Percentiles rank a stretch among this genome's conserved stretches.
Conservation (phyloP, 345 rosid species). For the Eucalyptus erythrocorys region DNA sequence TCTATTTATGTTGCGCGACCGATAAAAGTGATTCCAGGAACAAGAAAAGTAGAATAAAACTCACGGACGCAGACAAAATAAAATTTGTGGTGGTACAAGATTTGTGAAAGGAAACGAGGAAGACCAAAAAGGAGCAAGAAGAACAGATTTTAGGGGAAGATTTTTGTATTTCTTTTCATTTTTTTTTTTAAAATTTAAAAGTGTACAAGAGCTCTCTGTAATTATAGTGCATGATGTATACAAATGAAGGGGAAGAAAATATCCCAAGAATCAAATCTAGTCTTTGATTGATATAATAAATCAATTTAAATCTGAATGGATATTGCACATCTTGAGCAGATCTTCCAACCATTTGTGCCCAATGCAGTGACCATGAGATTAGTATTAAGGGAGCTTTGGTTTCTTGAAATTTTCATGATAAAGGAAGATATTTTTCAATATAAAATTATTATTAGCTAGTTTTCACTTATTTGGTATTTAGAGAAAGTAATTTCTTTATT, state of each 20-base stretch:
- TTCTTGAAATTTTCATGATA: neutral
- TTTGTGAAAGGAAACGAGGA: too few relatives aligned
- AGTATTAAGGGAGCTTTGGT: neutral
- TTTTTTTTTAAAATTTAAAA: too few relatives aligned
- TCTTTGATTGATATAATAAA: too few relatives aligned
- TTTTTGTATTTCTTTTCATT: too few relatives aligned
- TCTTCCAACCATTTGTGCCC: neutral
- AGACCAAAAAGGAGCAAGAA: too few relatives aligned
- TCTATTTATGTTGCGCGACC: neutral
- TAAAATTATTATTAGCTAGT: neutral
- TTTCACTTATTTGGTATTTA: neutral
- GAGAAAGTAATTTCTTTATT: fast-evolving
- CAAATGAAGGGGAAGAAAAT: too few relatives aligned
- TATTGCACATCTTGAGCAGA: too few relatives aligned
- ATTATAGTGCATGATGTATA: too few relatives aligned
- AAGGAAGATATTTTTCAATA: neutral
- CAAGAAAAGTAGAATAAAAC: neutral
- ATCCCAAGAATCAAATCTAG: too few relatives aligned
- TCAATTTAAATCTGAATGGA: too few relatives aligned
- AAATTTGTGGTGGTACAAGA: neutral
- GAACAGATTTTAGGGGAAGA: too few relatives aligned
- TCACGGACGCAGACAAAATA: neutral
- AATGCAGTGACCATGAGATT: neutral
- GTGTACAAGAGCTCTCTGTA: too few relatives aligned
- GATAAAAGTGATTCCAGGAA: neutral